These are phyloP conservation scores for Beauveria bassiana DNA, from an alignment of 2,329 filamentous ascomycete species.

Conservation along the genomic window DNA sequence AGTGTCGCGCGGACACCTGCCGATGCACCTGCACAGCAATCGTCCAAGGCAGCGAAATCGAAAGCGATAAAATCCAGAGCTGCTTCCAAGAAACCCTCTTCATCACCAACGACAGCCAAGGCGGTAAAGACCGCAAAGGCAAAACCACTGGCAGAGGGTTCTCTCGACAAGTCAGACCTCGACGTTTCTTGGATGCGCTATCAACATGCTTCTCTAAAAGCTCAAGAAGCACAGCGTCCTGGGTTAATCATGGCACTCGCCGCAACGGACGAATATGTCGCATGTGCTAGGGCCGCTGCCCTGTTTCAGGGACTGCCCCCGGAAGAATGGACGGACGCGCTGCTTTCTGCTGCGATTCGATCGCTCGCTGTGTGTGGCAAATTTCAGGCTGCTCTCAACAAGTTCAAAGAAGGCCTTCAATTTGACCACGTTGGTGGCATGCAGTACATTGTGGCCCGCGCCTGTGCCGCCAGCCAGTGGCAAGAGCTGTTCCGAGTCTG, in stretches of 20 bases:
- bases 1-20: neutral
- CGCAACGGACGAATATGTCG: conserved; percentile 33
- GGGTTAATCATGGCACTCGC: conserved; percentile 35
- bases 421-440: conserved; percentile 31
- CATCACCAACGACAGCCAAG: neutral
- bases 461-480: conserved; percentile 32
- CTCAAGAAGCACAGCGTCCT: conserved; percentile 22
- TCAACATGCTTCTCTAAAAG: conserved; percentile 25
- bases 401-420: conserved; percentile 32
- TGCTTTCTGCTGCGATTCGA: conserved; percentile 33
- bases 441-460: conserved; percentile 35
- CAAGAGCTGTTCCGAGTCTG: conserved; percentile 28
- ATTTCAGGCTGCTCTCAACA: conserved; percentile 27
- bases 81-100: no score
- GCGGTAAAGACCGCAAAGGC: neutral
- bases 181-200: conserved; percentile 33
- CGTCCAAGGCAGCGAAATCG: neutral
- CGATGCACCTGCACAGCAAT: neutral
- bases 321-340: conserved; percentile 31
- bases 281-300: conserved; percentile 37
- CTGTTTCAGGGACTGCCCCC: conserved; percentile 33
- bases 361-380: conserved; percentile 35
- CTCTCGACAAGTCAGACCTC: neutral
- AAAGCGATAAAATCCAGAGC: neutral
- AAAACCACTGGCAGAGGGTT: neutral